Evolutionary conservation across 78 protist genomes (phyloP), one percentile per base, ranked within the genome.

Genomic region (Tieghemostelium lacteum): DNA sequence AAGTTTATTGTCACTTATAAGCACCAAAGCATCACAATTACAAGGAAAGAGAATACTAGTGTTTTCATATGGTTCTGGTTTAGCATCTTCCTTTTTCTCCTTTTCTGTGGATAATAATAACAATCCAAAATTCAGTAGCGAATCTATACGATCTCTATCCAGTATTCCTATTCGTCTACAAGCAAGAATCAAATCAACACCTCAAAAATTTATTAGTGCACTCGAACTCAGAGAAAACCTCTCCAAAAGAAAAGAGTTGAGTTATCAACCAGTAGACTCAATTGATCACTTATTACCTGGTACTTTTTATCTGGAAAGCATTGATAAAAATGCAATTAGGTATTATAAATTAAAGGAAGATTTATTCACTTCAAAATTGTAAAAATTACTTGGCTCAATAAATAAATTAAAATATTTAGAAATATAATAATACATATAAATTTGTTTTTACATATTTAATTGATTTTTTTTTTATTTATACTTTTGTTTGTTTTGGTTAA

Each of bases 1-100:
- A 49, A 88, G 94, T 58, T 88, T 98, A 1, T 72, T 62, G 34
- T 96, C 98, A 34, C 92, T 97, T 67, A 45, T 98, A n/a, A n/a
- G n/a, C n/a, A n/a, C n/a, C n/a, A n/a, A n/a, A n/a, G n/a, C n/a
- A n/a, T n/a, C n/a, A n/a, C n/a, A n/a, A n/a, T n/a, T n/a, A n/a
- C n/a, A n/a, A 17, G 96, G 93, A 24, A 94, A 95, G 80, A 73
- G 95, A 31, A 57, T 96, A 12, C 10, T 96, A 55, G 16, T 94
- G 33, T 98, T 96, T 94, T 95, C 98, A 19, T 98, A 98, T 63
- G 99, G 99, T 39, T 96, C 98, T 4, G 99, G 99, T n/a, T 67
- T 97, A 71, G 97, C 97, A 61, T 52, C 99, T 33, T 57, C 99
- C 29, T 65, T 98, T 74, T 98, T 93, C 77, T 87, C 96, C 29